phyloP scores from a whole-genome alignment of 495 filamentous ascomycete genomes.

The Astrocystis sublimbata region DNA sequence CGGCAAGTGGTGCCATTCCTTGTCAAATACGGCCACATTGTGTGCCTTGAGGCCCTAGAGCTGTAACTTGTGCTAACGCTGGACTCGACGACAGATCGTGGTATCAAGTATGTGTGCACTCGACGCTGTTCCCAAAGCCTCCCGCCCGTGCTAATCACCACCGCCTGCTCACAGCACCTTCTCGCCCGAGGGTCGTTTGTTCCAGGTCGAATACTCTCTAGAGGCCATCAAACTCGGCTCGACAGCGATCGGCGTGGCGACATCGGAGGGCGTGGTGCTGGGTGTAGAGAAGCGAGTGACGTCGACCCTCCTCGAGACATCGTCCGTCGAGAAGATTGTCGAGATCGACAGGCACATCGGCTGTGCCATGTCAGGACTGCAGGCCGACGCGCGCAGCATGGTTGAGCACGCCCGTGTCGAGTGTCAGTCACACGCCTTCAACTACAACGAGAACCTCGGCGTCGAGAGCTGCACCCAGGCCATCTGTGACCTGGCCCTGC shows the following conservation, averaged over 20 bases:
- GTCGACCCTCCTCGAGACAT: conserved; percentile 92
- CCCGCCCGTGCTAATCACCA: conserved; percentile 21
- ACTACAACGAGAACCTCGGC: conserved; percentile 90
- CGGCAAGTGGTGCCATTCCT: conserved; percentile 54
- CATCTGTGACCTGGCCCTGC: conserved; percentile 93
- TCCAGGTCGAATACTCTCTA: conserved; percentile 99
- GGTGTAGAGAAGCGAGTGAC: conserved; percentile 99
- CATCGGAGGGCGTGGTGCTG: conserved; percentile 87
- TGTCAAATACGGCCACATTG: neutral
- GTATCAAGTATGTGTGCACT: conserved; percentile 80
- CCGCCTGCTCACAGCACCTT: conserved; percentile 72
- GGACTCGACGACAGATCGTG: conserved; percentile 75
- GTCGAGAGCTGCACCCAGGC: conserved; percentile 98
- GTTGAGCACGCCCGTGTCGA: conserved; percentile 98
- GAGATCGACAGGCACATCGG: conserved; percentile 98
- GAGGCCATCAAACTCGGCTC: conserved; percentile 99
- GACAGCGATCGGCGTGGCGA: conserved; percentile 96
- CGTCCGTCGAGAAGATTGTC: conserved; percentile 98
- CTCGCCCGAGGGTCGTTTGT: conserved; percentile 98
- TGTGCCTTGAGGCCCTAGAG: neutral
- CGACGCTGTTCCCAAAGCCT: neutral
- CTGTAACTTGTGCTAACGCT: conserved; percentile 9
- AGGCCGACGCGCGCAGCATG: conserved; percentile 94
- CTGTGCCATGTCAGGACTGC: conserved; percentile 96
- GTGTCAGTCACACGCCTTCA: conserved; percentile 92